Evolutionary conservation across 1,284 basidiomycete species (phyloP).

Genomic region (Mycosarcoma maydis): DNA sequence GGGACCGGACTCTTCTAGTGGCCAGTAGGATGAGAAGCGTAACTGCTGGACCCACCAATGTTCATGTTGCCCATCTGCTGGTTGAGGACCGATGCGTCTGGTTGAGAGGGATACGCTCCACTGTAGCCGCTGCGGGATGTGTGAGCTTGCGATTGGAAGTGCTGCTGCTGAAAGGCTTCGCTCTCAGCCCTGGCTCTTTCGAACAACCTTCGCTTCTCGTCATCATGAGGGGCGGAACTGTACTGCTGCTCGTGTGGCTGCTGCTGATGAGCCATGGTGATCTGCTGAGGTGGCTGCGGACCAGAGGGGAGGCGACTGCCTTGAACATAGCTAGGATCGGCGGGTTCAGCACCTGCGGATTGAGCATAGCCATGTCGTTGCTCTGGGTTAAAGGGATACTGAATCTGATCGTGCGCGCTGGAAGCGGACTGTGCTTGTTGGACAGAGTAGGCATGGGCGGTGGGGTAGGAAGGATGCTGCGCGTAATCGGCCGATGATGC

Average conservation of each 20-base stretch:
- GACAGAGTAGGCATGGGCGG: conserved; percentile 17
- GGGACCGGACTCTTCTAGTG: conserved; percentile 7
- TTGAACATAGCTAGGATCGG: conserved; percentile 9
- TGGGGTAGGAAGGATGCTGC: conserved; percentile 25
- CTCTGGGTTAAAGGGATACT: conserved; percentile 29
- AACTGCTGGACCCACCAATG: conserved; percentile 26
- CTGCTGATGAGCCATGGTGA: conserved; percentile 10
- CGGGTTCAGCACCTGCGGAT: neutral
- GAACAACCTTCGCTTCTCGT: conserved; percentile 62
- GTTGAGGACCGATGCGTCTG: conserved; percentile 18
- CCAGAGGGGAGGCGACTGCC: conserved; percentile 5
- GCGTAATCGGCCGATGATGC: conserved; percentile 35
- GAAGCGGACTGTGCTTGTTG: conserved; percentile 10
- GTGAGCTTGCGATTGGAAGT: conserved; percentile 23
- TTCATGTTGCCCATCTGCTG: conserved; percentile 34
- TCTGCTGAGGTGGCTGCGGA: conserved; percentile 18
- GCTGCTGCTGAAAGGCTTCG: conserved; percentile 59
- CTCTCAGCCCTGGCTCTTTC: conserved; percentile 60
- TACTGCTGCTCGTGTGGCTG: conserved; percentile 24
- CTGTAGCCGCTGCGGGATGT: conserved; percentile 13
- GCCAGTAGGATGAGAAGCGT: conserved; percentile 23
- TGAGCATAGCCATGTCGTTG: conserved; percentile 25
- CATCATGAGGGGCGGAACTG: conserved; percentile 46
- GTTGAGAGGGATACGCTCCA: conserved; percentile 19
- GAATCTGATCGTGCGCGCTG: conserved; percentile 67